Evolutionary conservation across 108 stramenopile genomes (phyloP).

Genomic region (Chaetoceros muelleri): DNA sequence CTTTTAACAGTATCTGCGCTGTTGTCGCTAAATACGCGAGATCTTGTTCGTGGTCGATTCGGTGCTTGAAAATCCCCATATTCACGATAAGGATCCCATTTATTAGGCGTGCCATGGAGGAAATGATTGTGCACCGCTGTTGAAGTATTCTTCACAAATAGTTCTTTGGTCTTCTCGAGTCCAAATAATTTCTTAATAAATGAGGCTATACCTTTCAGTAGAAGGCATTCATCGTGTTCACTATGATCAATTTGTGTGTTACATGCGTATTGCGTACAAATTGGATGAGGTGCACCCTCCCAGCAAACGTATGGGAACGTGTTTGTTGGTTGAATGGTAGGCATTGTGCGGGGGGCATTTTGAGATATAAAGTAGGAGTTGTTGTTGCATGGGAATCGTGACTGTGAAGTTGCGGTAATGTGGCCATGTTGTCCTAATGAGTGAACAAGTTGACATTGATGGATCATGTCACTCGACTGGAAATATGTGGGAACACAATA

Average conservation of each 20-base stretch:
- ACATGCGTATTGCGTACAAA: background rate
- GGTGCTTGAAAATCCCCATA: background rate
- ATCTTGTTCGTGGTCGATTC: background rate
- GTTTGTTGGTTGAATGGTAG: background rate
- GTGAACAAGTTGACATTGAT: no score
- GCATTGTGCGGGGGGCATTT: background rate
- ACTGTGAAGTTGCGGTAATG: no score
- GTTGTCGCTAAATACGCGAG: background rate
- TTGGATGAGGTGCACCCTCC: background rate
- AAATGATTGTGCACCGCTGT: background rate
- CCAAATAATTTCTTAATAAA: background rate
- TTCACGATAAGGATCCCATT: no score
- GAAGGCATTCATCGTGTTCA: background rate
- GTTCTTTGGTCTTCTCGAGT: background rate
- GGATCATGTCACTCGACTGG: no score
- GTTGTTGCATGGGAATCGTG: no score
- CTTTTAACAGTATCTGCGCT: background rate
- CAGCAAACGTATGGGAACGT: background rate
- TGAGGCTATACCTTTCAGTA: background rate
- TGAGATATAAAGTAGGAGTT: no score
- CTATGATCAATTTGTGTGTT: background rate
- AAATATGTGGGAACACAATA: no score
- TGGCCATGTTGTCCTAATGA: no score
- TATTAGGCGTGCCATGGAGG: background rate
- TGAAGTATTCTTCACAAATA: background rate